These are phyloP conservation scores for Metschnikowia chrysomelidarum DNA, from an alignment of 805 yeast genomes.

Conservation along the genomic window DNA sequence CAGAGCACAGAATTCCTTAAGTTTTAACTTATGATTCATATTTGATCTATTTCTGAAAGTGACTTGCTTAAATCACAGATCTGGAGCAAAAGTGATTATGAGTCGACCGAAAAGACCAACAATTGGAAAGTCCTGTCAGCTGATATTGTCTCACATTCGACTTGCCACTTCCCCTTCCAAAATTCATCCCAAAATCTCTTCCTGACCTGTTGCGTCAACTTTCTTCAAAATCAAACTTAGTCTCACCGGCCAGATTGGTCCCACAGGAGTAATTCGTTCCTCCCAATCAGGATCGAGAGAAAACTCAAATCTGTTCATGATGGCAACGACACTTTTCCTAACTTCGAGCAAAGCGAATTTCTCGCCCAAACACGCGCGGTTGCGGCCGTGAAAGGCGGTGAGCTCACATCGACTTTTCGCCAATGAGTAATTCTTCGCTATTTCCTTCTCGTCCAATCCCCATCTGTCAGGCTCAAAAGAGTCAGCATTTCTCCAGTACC, in stretches of 20 bases:
- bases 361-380: constrained; percentile 60
- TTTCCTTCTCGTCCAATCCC: constrained; percentile 43
- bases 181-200: too few relatives aligned
- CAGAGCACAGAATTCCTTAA: too few relatives aligned
- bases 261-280: constrained; percentile 54
- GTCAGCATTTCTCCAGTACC: constrained; percentile 45
- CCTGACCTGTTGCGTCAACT: too few relatives aligned
- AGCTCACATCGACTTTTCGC: constrained; percentile 46
- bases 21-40: too few relatives aligned
- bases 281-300: constrained; percentile 43
- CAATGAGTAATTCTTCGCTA: constrained; percentile 37
- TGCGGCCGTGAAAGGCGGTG: constrained; percentile 59
- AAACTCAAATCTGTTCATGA: constrained; percentile 38
- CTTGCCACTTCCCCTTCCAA: too few relatives aligned
- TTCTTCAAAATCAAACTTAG: constrained; percentile 19
- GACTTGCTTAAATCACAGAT: too few relatives aligned
- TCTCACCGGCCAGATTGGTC: constrained; percentile 52
- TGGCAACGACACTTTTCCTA: constrained; percentile 35
- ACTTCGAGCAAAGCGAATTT: constrained; percentile 50
- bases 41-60: too few relatives aligned
- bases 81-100: too few relatives aligned
- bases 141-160: too few relatives aligned
- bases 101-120: too few relatives aligned
- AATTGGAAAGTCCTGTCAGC: too few relatives aligned
- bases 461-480: constrained; percentile 49